Evolutionary conservation across 306 rosid genomes (phyloP).

Genomic region (Inga leiocalycina): DNA sequence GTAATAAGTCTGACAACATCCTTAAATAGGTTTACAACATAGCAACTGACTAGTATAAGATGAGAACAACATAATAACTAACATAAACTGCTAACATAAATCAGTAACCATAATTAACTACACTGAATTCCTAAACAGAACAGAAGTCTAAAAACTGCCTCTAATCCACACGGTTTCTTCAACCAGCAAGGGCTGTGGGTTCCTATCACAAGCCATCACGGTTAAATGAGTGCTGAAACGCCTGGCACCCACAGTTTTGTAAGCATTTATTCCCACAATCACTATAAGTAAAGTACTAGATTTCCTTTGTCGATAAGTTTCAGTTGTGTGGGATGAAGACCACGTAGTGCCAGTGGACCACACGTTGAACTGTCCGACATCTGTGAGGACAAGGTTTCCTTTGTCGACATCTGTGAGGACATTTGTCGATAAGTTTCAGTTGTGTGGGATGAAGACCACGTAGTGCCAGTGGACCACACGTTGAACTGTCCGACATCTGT

Average conservation of each 20-base stretch:
- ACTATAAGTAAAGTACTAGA: constrained; percentile 1
- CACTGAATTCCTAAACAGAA: too few relatives aligned
- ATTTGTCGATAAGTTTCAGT: constrained; percentile 27
- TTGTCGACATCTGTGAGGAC: too few relatives aligned
- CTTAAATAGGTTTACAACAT: too few relatives aligned
- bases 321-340: not conserved
- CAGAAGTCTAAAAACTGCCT: too few relatives aligned
- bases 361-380: constrained; percentile 16
- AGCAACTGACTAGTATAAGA: too few relatives aligned
- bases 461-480: constrained; percentile 39
- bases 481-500: constrained; percentile 23
- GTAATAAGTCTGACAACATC: too few relatives aligned
- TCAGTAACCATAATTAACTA: too few relatives aligned
- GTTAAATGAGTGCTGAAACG: constrained; percentile 23
- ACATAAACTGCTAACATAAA: too few relatives aligned
- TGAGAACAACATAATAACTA: too few relatives aligned
- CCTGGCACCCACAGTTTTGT: constrained; percentile 28
- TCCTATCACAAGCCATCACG: too few relatives aligned
- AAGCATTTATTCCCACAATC: constrained; percentile 26
- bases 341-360: constrained; percentile 41
- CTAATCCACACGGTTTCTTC: too few relatives aligned
- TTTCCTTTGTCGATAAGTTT: constrained; percentile 31
- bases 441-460: not conserved
- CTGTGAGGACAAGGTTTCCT: constrained; percentile 30
- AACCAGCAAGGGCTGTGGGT: too few relatives aligned